Conservation (phyloP, 805 yeast species). For the Teunomyces cretensis region DNA sequence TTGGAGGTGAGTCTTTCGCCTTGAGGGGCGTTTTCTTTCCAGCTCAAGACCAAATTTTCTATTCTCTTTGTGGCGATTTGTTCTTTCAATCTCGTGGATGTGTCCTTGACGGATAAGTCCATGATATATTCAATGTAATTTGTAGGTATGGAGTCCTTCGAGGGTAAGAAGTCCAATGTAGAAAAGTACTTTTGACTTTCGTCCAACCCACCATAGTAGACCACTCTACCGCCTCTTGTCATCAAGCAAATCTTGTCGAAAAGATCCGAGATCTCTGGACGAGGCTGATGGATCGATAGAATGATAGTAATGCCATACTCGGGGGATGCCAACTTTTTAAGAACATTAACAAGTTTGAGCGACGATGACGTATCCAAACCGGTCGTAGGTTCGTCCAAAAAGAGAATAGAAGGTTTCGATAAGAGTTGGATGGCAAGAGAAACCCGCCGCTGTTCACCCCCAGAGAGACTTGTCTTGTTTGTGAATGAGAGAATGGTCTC, state of each 20-base stretch:
- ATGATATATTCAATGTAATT: conserved; percentile 12
- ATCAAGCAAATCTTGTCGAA: conserved; percentile 25
- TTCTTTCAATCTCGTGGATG: conserved; percentile 11
- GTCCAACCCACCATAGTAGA: conserved; percentile 20
- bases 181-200: conserved; percentile 17
- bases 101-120: conserved; percentile 14
- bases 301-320: conserved; percentile 23
- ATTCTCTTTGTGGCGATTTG: conserved; percentile 7
- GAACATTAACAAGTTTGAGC: conserved; percentile 20
- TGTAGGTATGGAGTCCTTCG: conserved; percentile 2
- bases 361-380: conserved; percentile 27
- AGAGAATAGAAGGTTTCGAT: conserved; percentile 21
- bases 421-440: conserved; percentile 26
- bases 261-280: conserved; percentile 20
- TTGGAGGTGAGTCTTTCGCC: conserved; percentile 1
- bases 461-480: conserved; percentile 19
- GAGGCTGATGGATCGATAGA: conserved; percentile 26
- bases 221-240: conserved; percentile 25
- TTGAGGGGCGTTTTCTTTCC: conserved; percentile 6
- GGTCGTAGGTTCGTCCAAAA: conserved; percentile 29
- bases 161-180: conserved; percentile 3
- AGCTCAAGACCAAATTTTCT: conserved; percentile 9
- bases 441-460: conserved; percentile 26
- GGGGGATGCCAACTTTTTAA: conserved; percentile 21
- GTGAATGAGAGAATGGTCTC: conserved; percentile 20